Evolutionary conservation across 176 grass and related monocot species (phyloP), one percentile per base, ranked within the genome.

Genomic region (Typha latifolia): DNA sequence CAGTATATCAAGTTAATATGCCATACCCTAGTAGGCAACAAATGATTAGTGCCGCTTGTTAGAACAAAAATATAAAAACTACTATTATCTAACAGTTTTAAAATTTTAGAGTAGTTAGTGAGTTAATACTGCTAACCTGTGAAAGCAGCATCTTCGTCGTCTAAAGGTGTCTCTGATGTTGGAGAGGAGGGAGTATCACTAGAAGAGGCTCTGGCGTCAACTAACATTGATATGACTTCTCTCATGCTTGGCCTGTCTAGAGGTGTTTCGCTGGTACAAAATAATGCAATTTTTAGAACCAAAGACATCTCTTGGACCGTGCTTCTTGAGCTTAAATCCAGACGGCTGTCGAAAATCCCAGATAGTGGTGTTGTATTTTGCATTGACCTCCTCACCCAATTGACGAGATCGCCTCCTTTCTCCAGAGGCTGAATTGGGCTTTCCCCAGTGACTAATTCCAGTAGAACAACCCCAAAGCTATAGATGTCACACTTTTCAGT

Each of bases 321-420:
- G 49, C 74, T 78, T 72, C 72, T 99, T 47, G 86, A 87, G 64
- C 62, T 82, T 48, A 81, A 49, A 29, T 83, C 72, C 55, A 99
- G 73, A 69, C 89, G 85, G 76, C 34, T 67, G 67, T 99, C 95
- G 51, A 99, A 94, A 27, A 99, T 47, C 49, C 77, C 62, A 0
- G 68, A 81, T 72, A 84, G 71, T 4, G 82, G 49, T 18, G 47
- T 71, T 12, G 51, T 79, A 49, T 72, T 82, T 47, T 81, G 79
- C 67, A 85, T 83, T 29, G 77, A 80, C 49, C 74, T 78, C 49
- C 86, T 81, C 73, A 99, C 89, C 67, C 88, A 82, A 82, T 90
- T 99, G 63, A 93, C 95, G 16, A 99, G 89, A 75, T 93, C 95
- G n/a, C 94, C 94, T 77, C 94, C 94, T 90, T 93, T 84, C 20